These are phyloP conservation scores for Carex littledalei DNA, from an alignment of 176 grass and related monocot species.

Conservation along the genomic window DNA sequence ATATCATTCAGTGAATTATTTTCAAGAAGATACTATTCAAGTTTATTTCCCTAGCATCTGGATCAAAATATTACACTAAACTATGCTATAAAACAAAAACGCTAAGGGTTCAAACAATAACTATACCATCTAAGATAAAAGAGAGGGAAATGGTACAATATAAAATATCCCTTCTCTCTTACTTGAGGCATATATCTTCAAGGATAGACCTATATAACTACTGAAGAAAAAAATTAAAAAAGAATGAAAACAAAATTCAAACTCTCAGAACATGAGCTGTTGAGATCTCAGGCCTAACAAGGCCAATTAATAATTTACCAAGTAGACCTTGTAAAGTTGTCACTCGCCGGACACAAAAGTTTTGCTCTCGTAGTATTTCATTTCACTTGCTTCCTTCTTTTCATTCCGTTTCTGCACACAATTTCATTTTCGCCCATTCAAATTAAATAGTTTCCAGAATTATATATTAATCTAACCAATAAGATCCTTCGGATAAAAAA, in stretches of 20 bases:
- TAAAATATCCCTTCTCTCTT: constrained; percentile 23
- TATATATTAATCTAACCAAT: neutral
- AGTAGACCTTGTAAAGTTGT: constrained; percentile 3
- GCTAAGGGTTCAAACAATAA: constrained; percentile 4
- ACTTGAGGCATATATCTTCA: constrained; percentile 16
- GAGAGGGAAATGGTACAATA: constrained; percentile 14
- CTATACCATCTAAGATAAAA: constrained; percentile 11
- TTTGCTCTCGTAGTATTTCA: constrained; percentile 90
- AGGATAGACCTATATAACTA: constrained; percentile 23
- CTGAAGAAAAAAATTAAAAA: constrained; percentile 24
- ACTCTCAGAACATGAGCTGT: constrained; percentile 26
- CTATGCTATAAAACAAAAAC: neutral
- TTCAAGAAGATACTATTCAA: neutral
- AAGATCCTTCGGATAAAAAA: neutral
- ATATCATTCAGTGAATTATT: neutral
- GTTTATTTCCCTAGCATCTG: constrained; percentile 3
- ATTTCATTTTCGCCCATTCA: neutral
- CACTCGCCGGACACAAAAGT: constrained; percentile 64
- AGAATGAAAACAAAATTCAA: constrained; percentile 26
- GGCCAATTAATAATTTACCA: neutral
- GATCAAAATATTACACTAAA: constrained; percentile 8
- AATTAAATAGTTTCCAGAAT: constrained; percentile 2
- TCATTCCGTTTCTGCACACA: constrained; percentile 85
- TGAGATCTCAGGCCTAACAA: constrained; percentile 15
- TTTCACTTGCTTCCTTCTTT: constrained; percentile 99